Base-by-base conservation (phyloP, 106 monocot genomes). In the Cymbidium sinense region DNA sequence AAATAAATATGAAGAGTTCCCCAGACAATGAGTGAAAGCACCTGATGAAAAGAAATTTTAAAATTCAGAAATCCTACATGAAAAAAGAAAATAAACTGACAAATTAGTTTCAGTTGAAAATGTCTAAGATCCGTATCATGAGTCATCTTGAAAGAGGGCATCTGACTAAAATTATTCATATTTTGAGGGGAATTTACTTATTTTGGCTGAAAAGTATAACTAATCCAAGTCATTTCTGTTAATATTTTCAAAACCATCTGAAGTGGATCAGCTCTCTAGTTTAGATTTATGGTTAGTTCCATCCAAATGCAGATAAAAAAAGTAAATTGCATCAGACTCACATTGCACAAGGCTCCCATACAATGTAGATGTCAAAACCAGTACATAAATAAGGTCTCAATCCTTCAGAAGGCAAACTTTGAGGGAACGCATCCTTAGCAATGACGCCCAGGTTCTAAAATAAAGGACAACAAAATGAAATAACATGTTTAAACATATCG, bases 261-360 rank as follows among this genome's bases (percentile, higher is more conserved):
- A 34, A 13, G 18, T 33, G 33, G 33, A 67, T 67, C 29, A 33
- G 17, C 23, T 62, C 61, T 25, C 61, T 23, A 62, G 25, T 62
- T 62, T 25, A 4, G 10, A 62, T 27, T 62, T 62, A 25, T 62
- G n/a, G 61, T 7, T 25, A 62, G 27, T 27, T 23, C 2, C 61
- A 62, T 1, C 10, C 27, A 62, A 62, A 7, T 62, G n/a, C 6
- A 62, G 33, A 17, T 33, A 13, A 67, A 37, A 62, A 34, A 33
- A 20, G 20, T 50, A 33, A 8, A 17, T 81, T 64, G 64, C 74
- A 64, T 41, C n/a, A 43, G 72, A 89, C 93, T 88, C 83, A 96
- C 96, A 98, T 92, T 62, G 91, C 23, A 55, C 96, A 98, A 55
- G 96, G 96, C 80, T 94, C 96, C 88, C 94, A 92, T 21, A 82